phyloP scores from a whole-genome alignment of 768 basidiomycete genomes.

The Suillus decipiens region DNA sequence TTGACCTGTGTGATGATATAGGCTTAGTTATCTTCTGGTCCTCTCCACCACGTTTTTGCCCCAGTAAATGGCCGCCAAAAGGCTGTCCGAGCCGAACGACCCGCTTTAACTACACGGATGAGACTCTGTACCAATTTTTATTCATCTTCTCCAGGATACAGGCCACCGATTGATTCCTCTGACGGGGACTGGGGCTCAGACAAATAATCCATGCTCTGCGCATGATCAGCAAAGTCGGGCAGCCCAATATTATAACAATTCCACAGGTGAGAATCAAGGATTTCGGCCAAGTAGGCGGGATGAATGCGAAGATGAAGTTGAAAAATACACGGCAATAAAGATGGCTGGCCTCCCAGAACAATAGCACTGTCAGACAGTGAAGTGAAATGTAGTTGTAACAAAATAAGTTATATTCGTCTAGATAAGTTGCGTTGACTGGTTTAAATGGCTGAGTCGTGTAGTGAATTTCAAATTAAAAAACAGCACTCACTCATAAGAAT shows the following conservation, averaged over 20 bases:
- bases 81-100: background rate
- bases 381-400: no score
- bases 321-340: no score
- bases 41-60: background rate
- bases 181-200: background rate
- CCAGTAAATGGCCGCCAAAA: background rate
- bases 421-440: no score
- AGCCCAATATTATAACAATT: background rate
- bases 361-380: no score
- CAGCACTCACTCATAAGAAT: no score
- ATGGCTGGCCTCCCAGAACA: no score
- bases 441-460: no score
- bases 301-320: no score
- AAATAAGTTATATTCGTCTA: no score
- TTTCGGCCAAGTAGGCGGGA: background rate
- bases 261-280: background rate
- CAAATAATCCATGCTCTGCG: background rate
- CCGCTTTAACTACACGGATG: background rate
- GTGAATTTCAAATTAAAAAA: no score
- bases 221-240: background rate
- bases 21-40: background rate
- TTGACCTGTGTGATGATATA: background rate
- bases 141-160: background rate
- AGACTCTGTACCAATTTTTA: background rate
- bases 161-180: background rate